phyloP scores from a whole-genome alignment of 2,329 filamentous ascomycete genomes.

The Gyromitra esculenta region DNA sequence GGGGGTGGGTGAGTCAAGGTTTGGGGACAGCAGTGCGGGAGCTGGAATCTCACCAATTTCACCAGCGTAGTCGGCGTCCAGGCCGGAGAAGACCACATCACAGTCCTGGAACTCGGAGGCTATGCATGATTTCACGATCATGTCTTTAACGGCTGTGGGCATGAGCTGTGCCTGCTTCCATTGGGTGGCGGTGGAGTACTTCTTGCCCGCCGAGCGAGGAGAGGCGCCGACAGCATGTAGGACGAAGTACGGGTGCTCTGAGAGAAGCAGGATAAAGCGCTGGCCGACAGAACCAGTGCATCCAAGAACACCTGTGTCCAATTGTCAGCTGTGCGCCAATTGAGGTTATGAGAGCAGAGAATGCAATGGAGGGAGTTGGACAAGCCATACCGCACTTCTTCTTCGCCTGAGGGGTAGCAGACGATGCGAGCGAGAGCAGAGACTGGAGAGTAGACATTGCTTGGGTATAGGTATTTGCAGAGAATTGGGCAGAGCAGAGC shows the following conservation, averaged over 20 bases:
- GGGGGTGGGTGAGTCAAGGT: slow-evolving; percentile 43
- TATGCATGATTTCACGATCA: slow-evolving; percentile 86
- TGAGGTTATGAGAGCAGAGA: neutral
- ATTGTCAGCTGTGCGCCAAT: slow-evolving; percentile 28
- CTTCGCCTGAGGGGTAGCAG: slow-evolving; percentile 12
- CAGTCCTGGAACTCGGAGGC: slow-evolving; percentile 86
- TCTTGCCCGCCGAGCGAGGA: slow-evolving; percentile 87
- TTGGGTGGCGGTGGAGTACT: slow-evolving; percentile 89
- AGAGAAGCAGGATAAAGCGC: slow-evolving; percentile 91
- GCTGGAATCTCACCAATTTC: slow-evolving; percentile 75
- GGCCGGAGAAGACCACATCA: slow-evolving; percentile 90
- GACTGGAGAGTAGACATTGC: slow-evolving; percentile 21
- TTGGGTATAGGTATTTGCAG: neutral
- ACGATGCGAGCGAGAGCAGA: slow-evolving; percentile 25
- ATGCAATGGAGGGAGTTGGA: neutral
- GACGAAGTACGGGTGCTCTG: slow-evolving; percentile 84
- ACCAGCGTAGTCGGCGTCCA: slow-evolving; percentile 91
- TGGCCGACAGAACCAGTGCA: slow-evolving; percentile 95
- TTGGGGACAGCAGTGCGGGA: neutral
- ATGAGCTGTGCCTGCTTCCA: slow-evolving; percentile 95
- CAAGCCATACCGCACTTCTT: slow-evolving; percentile 40
- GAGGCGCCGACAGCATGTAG: slow-evolving; percentile 92
- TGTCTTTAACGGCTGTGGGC: slow-evolving; percentile 76
- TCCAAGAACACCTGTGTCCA: slow-evolving; percentile 75
- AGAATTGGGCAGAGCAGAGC: neutral